These are phyloP conservation scores for Malus hybrid DNA, from an alignment of 331 rosid genomes.

Conservation along the genomic window DNA sequence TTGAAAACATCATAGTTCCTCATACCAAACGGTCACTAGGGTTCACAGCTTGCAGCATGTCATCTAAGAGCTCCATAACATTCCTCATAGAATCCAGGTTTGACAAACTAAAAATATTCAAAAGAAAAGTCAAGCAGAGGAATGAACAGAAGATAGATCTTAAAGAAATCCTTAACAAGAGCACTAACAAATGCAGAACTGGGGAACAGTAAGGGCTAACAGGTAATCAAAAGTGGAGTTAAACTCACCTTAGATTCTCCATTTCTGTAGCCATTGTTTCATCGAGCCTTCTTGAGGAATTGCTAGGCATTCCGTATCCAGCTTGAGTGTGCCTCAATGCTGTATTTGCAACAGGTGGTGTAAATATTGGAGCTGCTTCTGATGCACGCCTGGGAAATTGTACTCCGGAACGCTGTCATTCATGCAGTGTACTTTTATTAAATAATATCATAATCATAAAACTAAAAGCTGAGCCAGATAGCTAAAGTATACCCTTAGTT, in stretches of 20 bases:
- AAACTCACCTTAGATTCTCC: constrained; percentile 66
- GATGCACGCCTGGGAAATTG: constrained; percentile 70
- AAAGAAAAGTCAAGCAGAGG: background rate
- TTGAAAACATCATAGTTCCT: constrained; percentile 9
- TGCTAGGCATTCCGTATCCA: constrained; percentile 87
- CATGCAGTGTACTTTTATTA: constrained; percentile 19
- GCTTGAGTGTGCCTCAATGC: constrained; percentile 41
- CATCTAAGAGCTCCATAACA: constrained; percentile 79
- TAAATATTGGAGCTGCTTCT: constrained; percentile 76
- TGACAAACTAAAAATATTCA: constrained; percentile 48
- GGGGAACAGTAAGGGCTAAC: background rate
- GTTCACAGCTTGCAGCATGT: constrained; percentile 89
- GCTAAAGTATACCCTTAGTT: constrained; percentile 48
- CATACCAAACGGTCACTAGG: constrained; percentile 67
- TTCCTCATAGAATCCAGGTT: constrained; percentile 81
- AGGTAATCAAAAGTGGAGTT: background rate
- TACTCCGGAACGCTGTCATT: constrained; percentile 80
- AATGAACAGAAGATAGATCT: background rate
- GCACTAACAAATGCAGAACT: background rate
- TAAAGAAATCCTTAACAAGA: background rate
- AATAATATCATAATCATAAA: background rate
- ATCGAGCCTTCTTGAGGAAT: constrained; percentile 89
- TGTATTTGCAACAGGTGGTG: constrained; percentile 71
- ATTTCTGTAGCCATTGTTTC: constrained; percentile 95
- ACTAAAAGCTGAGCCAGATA: background rate